phyloP scores from a whole-genome alignment of 2,329 filamentous ascomycete genomes.

The Curvularia lunata region DNA sequence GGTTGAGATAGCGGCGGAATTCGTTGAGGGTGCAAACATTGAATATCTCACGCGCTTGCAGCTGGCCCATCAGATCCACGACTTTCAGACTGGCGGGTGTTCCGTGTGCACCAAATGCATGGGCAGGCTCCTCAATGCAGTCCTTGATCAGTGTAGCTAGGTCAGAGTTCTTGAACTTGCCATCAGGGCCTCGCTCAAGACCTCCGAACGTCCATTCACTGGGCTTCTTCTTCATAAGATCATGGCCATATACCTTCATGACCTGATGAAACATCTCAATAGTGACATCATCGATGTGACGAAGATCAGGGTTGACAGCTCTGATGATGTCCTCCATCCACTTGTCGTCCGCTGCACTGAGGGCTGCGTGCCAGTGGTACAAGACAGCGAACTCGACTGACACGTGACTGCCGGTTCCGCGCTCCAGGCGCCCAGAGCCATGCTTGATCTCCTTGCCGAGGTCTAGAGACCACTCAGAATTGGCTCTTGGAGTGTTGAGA shows the following conservation, averaged over 20 bases:
- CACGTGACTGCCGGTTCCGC: constrained; percentile 79
- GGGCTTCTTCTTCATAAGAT: constrained; percentile 70
- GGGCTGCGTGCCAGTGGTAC: constrained; percentile 85
- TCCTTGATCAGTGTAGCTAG: constrained; percentile 71
- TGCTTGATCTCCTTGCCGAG: constrained; percentile 66
- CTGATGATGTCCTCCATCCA: constrained; percentile 70
- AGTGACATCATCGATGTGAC: constrained; percentile 35
- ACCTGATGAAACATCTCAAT: constrained; percentile 51
- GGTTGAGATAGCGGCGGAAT: constrained; percentile 78
- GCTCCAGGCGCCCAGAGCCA: constrained; percentile 62
- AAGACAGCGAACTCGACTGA: constrained; percentile 87
- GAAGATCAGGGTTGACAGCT: constrained; percentile 35
- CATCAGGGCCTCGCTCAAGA: constrained; percentile 68
- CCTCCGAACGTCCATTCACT: constrained; percentile 70
- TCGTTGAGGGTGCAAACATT: constrained; percentile 80
- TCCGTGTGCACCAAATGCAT: constrained; percentile 64
- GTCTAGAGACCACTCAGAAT: constrained; percentile 81
- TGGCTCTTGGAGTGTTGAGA: constrained; percentile 71
- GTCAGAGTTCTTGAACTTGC: constrained; percentile 75
- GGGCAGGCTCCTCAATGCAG: constrained; percentile 72
- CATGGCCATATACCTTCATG: constrained; percentile 42
- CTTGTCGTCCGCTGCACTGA: constrained; percentile 73
- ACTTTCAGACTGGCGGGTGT: constrained; percentile 74
- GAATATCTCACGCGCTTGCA: constrained; percentile 74
- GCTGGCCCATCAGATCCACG: constrained; percentile 79